phyloP scores from a whole-genome alignment of 2,329 filamentous ascomycete species.

The Pseudogymnoascus sp. region DNA sequence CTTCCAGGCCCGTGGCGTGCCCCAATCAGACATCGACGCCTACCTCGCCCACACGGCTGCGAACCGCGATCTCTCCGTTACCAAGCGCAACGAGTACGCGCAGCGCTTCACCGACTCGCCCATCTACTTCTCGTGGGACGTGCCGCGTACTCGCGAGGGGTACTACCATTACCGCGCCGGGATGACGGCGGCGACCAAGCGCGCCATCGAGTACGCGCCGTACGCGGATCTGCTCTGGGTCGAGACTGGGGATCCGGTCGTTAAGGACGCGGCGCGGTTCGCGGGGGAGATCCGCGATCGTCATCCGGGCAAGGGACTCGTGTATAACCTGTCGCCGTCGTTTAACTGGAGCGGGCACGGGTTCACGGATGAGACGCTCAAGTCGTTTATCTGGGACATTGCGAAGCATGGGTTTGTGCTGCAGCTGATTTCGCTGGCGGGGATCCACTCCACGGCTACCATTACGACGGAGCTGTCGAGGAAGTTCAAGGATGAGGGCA shows the following conservation, averaged over 20 bases:
- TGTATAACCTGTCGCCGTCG: slow-evolving; percentile 92
- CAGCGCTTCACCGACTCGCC: slow-evolving; percentile 53
- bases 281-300: slow-evolving; percentile 63
- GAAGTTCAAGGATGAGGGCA: slow-evolving; percentile 81
- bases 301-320: slow-evolving; percentile 74
- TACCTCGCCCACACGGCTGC: slow-evolving; percentile 55
- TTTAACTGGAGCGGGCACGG: slow-evolving; percentile 99
- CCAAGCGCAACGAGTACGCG: slow-evolving; percentile 66
- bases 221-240: slow-evolving; percentile 96
- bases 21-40: slow-evolving; percentile 52
- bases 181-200: slow-evolving; percentile 81
- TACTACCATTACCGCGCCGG: slow-evolving; percentile 86
- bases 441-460: slow-evolving; percentile 56
- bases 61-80: slow-evolving; percentile 68
- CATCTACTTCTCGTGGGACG: slow-evolving; percentile 82
- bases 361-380: slow-evolving; percentile 72
- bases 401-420: slow-evolving; percentile 74
- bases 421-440: slow-evolving; percentile 58
- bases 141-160: slow-evolving; percentile 85
- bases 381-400: slow-evolving; percentile 93
- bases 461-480: slow-evolving; percentile 66
- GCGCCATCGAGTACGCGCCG: slow-evolving; percentile 81
- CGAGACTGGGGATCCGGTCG: slow-evolving; percentile 83
- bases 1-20: slow-evolving; percentile 55
- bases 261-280: slow-evolving; percentile 66